Base-by-base conservation (phyloP, 73 alveolate species). In the Tetrahymena malaccensis region DNA sequence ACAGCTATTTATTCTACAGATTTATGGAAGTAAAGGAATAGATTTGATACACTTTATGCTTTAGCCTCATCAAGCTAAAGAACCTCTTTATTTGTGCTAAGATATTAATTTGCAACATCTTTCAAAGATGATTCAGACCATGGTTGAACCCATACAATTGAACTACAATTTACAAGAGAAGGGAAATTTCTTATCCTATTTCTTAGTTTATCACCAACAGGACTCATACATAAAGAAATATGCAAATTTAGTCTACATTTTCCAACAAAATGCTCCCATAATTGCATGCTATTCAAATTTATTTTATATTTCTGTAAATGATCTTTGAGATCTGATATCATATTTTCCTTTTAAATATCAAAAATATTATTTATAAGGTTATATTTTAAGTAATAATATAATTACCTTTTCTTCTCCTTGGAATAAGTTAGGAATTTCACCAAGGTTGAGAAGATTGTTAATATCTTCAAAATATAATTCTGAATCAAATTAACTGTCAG, bases 91-190 rank as follows among this genome's bases (percentile, higher is more conserved):
- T 95, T 98, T 96, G 93, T 85, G 1, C 94, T 84, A 34, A 96
- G 25, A 43, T 96, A 94, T 43, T 96, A 93, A 33, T 89, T 93
- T 35, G 99, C 99, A 8, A 98, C 99, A 89, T 97, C 96, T 85
- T 89, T 94, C 17, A 98, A 96, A 16, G 99, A 99, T 43, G 98
- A 99, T 94, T 97, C 98, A 17, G 99, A 99, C 99, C 99, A 98
- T 44, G 97, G 97, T 83, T 97, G 94, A 93, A 98, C 98, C 99
- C 99, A 98, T 85, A 98, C 98, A 3, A 98, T 98, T 85, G 98
- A 97, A 9, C 99, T 98, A 94, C 99, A 98, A 85, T 98, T 96
- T 34, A 98, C 99, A 57, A 98, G 95, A 21, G 99, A 96, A 9
- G 99, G 99, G 96, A 97, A 98, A 96, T 97, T 96, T 95, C 99